Conservation (phyloP, 306 rosid species). For the Luffa aegyptiaca region DNA sequence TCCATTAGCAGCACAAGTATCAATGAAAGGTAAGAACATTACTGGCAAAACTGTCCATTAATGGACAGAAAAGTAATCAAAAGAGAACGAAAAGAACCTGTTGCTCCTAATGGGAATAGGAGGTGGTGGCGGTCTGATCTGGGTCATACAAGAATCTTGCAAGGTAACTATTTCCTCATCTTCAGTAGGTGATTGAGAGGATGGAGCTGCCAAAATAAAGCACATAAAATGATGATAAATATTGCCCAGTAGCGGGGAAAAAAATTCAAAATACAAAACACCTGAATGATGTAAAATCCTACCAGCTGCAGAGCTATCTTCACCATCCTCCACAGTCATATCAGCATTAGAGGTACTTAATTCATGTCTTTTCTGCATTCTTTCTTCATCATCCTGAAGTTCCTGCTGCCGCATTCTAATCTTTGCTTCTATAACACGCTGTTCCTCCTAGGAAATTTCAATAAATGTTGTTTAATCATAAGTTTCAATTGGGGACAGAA, state of each 20-base stretch:
- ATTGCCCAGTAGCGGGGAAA: neutral
- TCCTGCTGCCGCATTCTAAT: constrained; percentile 89
- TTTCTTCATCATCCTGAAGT: constrained; percentile 82
- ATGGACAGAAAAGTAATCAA: neutral
- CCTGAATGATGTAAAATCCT: neutral
- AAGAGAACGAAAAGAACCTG: constrained; percentile 36
- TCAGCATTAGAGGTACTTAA: constrained; percentile 36
- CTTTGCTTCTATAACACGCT: constrained; percentile 96
- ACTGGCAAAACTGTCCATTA: neutral
- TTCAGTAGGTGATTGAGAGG: constrained; percentile 50
- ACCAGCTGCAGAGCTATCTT: constrained; percentile 61
- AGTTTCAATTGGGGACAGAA: neutral
- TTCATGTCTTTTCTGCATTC: constrained; percentile 72
- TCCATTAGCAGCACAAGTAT: neutral
- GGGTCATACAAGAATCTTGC: constrained; percentile 45
- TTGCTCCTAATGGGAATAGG: constrained; percentile 30
- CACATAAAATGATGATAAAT: neutral
- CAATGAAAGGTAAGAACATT: neutral
- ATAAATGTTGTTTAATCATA: constrained; percentile 5
- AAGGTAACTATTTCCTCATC: constrained; percentile 61
- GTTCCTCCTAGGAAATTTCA: constrained; percentile 65
- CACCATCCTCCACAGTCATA: constrained; percentile 35
- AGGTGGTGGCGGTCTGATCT: constrained; percentile 37
- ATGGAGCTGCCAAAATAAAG: constrained; percentile 31
- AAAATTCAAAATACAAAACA: neutral